These are phyloP conservation scores for Pyrenophora teres DNA, from an alignment of 2,329 filamentous ascomycete species.

Conservation along the genomic window DNA sequence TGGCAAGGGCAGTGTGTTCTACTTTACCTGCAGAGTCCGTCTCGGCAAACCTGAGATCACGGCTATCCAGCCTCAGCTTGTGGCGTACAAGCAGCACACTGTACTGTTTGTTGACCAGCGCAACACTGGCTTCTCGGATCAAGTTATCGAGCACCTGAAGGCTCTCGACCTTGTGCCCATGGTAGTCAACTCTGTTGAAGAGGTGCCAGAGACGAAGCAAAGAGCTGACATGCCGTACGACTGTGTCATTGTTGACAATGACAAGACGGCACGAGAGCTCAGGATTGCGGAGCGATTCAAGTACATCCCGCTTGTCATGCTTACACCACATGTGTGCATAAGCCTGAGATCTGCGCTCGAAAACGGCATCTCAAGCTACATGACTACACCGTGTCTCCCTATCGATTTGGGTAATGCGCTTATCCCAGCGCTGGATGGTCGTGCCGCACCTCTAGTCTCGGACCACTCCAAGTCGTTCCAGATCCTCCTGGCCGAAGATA, in stretches of 20 bases:
- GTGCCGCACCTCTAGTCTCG: constrained; percentile 86
- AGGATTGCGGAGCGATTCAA: constrained; percentile 93
- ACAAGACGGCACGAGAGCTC: constrained; percentile 83
- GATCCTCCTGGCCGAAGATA: constrained; percentile 94
- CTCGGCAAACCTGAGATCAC: constrained; percentile 78
- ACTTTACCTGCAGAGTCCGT: constrained; percentile 91
- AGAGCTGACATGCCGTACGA: constrained; percentile 71
- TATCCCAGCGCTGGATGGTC: constrained; percentile 91
- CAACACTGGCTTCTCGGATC: constrained; percentile 73
- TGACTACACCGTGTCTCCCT: constrained; percentile 93
- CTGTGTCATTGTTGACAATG: constrained; percentile 93
- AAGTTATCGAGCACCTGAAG: constrained; percentile 78
- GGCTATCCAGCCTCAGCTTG: constrained; percentile 79
- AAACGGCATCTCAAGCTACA: constrained; percentile 96
- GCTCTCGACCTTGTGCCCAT: constrained; percentile 79
- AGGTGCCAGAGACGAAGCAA: constrained; percentile 62
- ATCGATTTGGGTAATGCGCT: constrained; percentile 96
- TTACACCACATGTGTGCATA: constrained; percentile 87
- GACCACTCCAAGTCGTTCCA: constrained; percentile 96
- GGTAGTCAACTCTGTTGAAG: constrained; percentile 77
- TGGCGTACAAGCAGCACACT: constrained; percentile 89
- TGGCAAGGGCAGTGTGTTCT: constrained; percentile 90
- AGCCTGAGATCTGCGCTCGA: constrained; percentile 92
- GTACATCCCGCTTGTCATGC: constrained; percentile 91
- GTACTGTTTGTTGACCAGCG: constrained; percentile 95